phyloP scores from a whole-genome alignment of 495 filamentous ascomycete species.

The Aspergillus incahuasiensis region DNA sequence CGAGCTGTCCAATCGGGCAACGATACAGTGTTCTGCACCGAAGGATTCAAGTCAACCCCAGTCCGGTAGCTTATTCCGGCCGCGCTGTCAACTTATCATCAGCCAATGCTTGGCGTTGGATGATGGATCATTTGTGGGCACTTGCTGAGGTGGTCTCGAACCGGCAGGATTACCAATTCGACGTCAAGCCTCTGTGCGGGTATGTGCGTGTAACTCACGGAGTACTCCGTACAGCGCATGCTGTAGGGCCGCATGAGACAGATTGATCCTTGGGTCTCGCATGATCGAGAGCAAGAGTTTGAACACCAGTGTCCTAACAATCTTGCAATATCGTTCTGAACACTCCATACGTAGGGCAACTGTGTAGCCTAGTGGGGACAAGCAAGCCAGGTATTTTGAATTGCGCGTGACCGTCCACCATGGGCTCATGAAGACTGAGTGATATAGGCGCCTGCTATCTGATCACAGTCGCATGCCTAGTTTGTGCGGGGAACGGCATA shows the following conservation, averaged over 20 bases:
- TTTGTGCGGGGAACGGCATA: constrained; percentile 14
- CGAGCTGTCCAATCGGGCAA: not conserved
- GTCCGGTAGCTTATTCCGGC: not conserved
- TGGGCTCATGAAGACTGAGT: no score
- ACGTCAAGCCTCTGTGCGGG: not conserved
- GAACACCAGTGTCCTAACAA: no score
- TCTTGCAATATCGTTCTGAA: not conserved
- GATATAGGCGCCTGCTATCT: constrained; percentile 2
- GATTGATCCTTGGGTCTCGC: no score
- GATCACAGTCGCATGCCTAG: constrained; percentile 3
- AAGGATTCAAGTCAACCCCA: not conserved
- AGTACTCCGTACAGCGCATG: not conserved
- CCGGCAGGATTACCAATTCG: not conserved
- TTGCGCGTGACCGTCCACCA: not conserved
- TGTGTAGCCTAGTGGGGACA: not conserved
- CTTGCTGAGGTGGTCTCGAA: not conserved
- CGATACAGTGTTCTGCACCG: not conserved
- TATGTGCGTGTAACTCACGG: no score
- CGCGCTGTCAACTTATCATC: not conserved
- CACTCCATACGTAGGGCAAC: not conserved
- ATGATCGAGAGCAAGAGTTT: not conserved
- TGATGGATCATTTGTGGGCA: not conserved
- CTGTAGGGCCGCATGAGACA: not conserved
- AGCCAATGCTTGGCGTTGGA: constrained; percentile 4
- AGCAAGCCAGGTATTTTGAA: not conserved